phyloP scores from a whole-genome alignment of 768 basidiomycete species.

The Steccherinum ochraceum region DNA sequence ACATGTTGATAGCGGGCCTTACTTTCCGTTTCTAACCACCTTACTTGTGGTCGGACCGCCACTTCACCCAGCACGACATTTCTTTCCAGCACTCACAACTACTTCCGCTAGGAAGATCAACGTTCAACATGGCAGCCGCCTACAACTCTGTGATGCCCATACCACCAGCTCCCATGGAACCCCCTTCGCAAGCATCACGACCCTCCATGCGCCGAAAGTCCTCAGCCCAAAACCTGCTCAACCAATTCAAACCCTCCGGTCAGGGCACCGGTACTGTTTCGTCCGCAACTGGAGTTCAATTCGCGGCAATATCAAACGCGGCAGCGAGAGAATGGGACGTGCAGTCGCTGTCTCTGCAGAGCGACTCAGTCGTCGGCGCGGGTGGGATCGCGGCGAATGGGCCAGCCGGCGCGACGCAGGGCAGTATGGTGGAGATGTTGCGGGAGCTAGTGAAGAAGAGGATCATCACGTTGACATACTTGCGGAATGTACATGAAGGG shows the following conservation, averaged over 20 bases:
- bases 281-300: conserved; percentile 23
- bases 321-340: conserved; percentile 61
- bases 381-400: conserved; percentile 10
- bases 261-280: conserved; percentile 15
- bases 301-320: conserved; percentile 17
- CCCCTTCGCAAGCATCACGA: conserved; percentile 23
- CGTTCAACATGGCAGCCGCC: conserved; percentile 13
- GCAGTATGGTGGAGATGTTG: conserved; percentile 72
- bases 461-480: conserved; percentile 78
- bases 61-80: too few species aligned
- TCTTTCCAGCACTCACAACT: too few species aligned
- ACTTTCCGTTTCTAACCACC: too few species aligned
- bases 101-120: too few species aligned
- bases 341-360: conserved; percentile 48
- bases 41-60: too few species aligned
- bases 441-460: conserved; percentile 79
- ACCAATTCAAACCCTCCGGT: conserved; percentile 53
- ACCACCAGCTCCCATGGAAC: conserved; percentile 15
- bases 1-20: too few species aligned
- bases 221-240: conserved; percentile 77
- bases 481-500: conserved; percentile 85
- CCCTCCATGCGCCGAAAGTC: conserved; percentile 80
- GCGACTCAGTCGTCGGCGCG: conserved; percentile 27
- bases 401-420: conserved; percentile 31
- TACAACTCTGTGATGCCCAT: conserved; percentile 20